A percentile compares a stretch with the other conserved stretches of the same genome.
Evolutionary conservation across 345 rosid genomes (phyloP).

Genomic region (Fremontodendron californicum): DNA sequence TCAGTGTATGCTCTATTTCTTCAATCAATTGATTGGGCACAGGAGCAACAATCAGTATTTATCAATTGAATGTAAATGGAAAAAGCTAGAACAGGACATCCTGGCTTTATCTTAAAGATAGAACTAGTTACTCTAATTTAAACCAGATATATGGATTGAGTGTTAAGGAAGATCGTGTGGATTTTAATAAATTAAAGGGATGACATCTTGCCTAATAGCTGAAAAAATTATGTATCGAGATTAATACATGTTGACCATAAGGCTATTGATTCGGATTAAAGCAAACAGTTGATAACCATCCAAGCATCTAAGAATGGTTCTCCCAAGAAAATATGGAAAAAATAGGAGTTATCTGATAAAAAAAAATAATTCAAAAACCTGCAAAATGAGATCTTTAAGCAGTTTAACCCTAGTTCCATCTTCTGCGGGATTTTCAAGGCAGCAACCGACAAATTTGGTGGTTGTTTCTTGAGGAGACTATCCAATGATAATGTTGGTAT

Average conservation of each 20-base stretch:
- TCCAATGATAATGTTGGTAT: conserved; percentile 11
- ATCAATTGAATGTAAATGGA: not conserved
- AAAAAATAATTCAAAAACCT: conserved; percentile 37
- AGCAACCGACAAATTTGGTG: conserved; percentile 82
- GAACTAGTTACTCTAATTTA: not conserved
- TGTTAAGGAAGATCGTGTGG: not conserved
- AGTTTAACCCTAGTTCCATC: conserved; percentile 67
- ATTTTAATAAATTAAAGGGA: not conserved
- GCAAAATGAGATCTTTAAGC: conserved; percentile 66
- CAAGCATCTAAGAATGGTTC: conserved; percentile 38
- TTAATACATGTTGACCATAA: conserved; percentile 61
- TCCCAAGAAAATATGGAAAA: not conserved
- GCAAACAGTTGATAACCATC: conserved; percentile 75
- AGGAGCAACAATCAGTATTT: not conserved
- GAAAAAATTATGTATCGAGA: not conserved
- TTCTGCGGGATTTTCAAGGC: conserved; percentile 90
- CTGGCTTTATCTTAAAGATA: not conserved
- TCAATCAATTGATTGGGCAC: not conserved
- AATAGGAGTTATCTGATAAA: not conserved
- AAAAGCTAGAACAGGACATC: not conserved
- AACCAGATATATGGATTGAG: not conserved
- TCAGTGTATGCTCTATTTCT: not conserved
- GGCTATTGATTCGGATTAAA: conserved; percentile 93
- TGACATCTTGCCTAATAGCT: not conserved
- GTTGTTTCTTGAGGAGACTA: conserved; percentile 69